Conservation (phyloP, 148 eudicot genomes). For the Diospyros kaki region DNA sequence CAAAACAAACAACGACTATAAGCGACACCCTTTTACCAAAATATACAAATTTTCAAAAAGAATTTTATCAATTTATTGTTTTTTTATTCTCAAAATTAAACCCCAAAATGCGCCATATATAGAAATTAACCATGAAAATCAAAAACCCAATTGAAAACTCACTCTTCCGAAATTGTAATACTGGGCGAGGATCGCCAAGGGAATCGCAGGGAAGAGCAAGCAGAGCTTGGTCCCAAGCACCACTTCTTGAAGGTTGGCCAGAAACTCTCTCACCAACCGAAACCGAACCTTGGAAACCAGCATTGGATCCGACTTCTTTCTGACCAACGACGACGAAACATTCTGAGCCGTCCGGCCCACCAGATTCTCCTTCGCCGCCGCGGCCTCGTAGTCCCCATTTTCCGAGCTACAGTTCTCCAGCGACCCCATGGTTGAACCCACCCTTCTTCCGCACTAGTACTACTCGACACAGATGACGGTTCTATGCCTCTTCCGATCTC, state of each 20-base stretch:
- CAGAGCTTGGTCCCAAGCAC: constrained; percentile 63
- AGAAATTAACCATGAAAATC: no score
- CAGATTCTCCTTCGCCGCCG: constrained; percentile 22
- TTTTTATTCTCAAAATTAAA: background rate
- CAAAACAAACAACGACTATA: background rate
- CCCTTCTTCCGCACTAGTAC: background rate
- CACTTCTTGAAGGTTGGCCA: constrained; percentile 45
- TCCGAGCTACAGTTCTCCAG: constrained; percentile 34
- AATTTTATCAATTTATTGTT: background rate
- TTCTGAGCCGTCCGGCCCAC: constrained; percentile 33
- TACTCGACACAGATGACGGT: no score
- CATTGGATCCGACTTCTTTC: constrained; percentile 32
- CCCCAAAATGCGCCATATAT: background rate
- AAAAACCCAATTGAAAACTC: constrained; percentile 22
- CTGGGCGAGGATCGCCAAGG: constrained; percentile 56
- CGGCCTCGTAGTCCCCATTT: constrained; percentile 28
- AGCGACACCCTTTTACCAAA: no score
- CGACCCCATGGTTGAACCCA: constrained; percentile 5
- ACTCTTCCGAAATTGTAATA: constrained; percentile 50
- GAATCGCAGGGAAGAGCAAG: constrained; percentile 56
- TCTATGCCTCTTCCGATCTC: background rate
- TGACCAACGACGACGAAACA: constrained; percentile 33
- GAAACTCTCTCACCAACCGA: constrained; percentile 22
- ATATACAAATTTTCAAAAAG: no score
- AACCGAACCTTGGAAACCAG: constrained; percentile 28